Evolutionary conservation across 116 monocot species (phyloP).

Genomic region (Cymodocea nodosa): DNA sequence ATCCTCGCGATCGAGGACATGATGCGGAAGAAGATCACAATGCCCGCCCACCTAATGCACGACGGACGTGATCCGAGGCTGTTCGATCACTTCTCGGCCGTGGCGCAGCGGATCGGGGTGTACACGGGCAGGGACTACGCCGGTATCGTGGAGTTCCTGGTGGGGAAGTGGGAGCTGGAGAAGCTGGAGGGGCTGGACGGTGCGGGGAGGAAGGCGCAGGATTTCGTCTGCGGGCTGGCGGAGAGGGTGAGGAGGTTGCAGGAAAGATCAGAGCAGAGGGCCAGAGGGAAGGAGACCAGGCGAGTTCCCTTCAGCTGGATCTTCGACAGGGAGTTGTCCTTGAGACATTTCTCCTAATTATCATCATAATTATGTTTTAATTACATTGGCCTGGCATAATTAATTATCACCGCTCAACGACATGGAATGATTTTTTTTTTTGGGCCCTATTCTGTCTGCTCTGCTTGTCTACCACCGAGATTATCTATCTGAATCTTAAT

Average conservation of each 20-base stretch:
- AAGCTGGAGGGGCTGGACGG: conserved; percentile 21
- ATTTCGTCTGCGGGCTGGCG: conserved; percentile 39
- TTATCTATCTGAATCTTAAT: no score
- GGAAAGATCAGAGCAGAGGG: conserved; percentile 38
- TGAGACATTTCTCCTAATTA: not conserved
- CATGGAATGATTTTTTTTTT: no score
- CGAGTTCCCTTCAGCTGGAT: conserved; percentile 41
- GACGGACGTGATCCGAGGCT: conserved; percentile 35
- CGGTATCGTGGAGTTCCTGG: conserved; percentile 46
- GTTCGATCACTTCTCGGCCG: conserved; percentile 46
- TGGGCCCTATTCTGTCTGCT: no score
- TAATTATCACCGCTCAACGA: no score
- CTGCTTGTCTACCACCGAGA: no score
- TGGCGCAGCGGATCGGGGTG: conserved; percentile 43
- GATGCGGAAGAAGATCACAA: conserved; percentile 57
- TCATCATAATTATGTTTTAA: no score
- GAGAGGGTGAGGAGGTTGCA: conserved; percentile 29
- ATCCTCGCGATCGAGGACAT: conserved; percentile 43
- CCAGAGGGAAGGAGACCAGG: not conserved
- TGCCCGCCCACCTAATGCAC: conserved; percentile 57
- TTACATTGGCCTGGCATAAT: no score
- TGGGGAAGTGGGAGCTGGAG: conserved; percentile 37
- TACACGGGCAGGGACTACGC: conserved; percentile 52
- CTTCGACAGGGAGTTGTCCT: conserved; percentile 27
- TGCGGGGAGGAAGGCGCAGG: conserved; percentile 34